These are phyloP conservation scores for Sherardia arvensis DNA, from an alignment of 257 asterid species.

Conservation along the genomic window DNA sequence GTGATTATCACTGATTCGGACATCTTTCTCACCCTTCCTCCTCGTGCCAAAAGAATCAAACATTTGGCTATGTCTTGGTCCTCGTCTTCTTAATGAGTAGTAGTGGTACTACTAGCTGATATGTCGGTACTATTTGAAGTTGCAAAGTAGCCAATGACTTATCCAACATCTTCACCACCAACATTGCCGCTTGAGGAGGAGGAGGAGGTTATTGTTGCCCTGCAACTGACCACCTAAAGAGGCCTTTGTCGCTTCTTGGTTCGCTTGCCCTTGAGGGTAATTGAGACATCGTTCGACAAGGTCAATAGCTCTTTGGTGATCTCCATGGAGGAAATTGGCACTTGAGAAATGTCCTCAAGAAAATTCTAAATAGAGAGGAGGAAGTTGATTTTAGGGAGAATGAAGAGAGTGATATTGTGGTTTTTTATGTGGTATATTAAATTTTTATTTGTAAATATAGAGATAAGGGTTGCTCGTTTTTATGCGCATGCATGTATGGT, in stretches of 20 bases:
- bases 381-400: slow-evolving; percentile 29
- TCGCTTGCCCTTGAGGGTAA: slow-evolving; percentile 49
- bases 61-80: slow-evolving; percentile 65
- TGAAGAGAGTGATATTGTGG: slow-evolving; percentile 18
- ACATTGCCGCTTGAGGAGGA: slow-evolving; percentile 35
- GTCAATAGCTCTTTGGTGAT: slow-evolving; percentile 33
- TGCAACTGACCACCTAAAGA: slow-evolving; percentile 14
- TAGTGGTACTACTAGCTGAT: slow-evolving; percentile 29
- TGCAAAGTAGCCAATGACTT: slow-evolving; percentile 12
- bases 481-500: slow-evolving; percentile 24
- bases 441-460: background rate
- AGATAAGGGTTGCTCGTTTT: background rate
- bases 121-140: slow-evolving; percentile 32
- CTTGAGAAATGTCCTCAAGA: slow-evolving; percentile 3
- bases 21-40: slow-evolving; percentile 25
- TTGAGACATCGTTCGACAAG: slow-evolving; percentile 29
- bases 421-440: slow-evolving; percentile 26
- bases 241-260: slow-evolving; percentile 50
- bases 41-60: slow-evolving; percentile 66
- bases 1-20: background rate
- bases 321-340: slow-evolving; percentile 8
- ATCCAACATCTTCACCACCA: slow-evolving; percentile 20
- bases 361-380: background rate
- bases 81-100: slow-evolving; percentile 44
- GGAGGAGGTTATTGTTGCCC: slow-evolving; percentile 20